Evolutionary conservation across 169 alveolate species (phyloP), one percentile per base, ranked within the genome.

Genomic region (Cryptosporidium muris): DNA sequence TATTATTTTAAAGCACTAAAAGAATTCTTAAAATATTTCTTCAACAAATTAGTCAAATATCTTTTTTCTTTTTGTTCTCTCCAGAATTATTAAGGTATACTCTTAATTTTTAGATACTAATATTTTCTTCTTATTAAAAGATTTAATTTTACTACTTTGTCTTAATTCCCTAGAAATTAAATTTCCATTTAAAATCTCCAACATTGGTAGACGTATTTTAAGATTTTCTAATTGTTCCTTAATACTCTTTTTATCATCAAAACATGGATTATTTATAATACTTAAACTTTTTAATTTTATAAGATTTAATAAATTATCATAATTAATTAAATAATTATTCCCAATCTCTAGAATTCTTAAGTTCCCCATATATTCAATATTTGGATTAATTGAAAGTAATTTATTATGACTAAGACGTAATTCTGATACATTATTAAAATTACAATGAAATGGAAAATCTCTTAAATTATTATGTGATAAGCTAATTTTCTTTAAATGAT

Each of bases 261-360:
- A 45, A 45, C 85, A 74, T 14, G 85, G 85, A 60, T 74, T 74
- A 12, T 58, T 74, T 3, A 68, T 58, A 40, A 74, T 74, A 58
- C 60, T 74, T 42, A 74, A 45, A 43, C 52, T 54, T 34, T 58
- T 74, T 0, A 74, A 1, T 36, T 74, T 74, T 48, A 11, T 54
- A 12, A 74, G 45, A 9, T 52, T 56, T 11, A 74, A 47, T 58
- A 74, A 25, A 7, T 66, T 66, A 7, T 56, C 48, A 11, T 47
- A 8, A 12, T 74, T 49, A 45, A 68, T 36, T 45, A 74, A 58
- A 43, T 16, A 58, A 51, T 74, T 74, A 36, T 74, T 47, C n/a
- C 85, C 85, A 74, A 74, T 66, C 58, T 74, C 85, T 4, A 74
- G 62, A 37, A 74, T 74, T 64, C 49, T 74, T 25, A 74, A 58